Conservation (phyloP, 148 eudicot species). For the Spergularia bocconei region DNA sequence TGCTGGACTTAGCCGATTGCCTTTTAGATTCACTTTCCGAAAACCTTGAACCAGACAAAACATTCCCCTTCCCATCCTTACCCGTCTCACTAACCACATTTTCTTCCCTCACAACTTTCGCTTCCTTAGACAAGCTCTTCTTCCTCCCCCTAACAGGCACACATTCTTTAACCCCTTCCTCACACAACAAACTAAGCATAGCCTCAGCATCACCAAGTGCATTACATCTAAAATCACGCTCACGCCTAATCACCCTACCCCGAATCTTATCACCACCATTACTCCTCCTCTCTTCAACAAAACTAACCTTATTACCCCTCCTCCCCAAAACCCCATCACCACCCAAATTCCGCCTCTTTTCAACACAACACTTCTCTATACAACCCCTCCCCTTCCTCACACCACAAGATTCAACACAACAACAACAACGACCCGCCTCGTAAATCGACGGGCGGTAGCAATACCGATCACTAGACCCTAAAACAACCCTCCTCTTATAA, state of each 20-base stretch:
- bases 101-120: constrained; percentile 28
- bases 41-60: constrained; percentile 9
- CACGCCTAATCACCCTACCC: constrained; percentile 24
- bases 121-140: constrained; percentile 29
- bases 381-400: constrained; percentile 31
- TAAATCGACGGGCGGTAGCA: constrained; percentile 30
- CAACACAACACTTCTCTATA: constrained; percentile 16
- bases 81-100: constrained; percentile 24
- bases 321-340: constrained; percentile 27
- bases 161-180: constrained; percentile 45
- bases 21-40: constrained; percentile 24
- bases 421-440: constrained; percentile 36
- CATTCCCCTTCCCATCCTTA: constrained; percentile 28
- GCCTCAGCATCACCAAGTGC: constrained; percentile 60
- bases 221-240: constrained; percentile 31
- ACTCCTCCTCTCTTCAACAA: constrained; percentile 26
- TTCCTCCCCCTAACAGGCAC: constrained; percentile 38
- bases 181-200: constrained; percentile 75
- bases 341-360: constrained; percentile 18
- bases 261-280: constrained; percentile 19
- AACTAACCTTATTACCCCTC: constrained; percentile 30
- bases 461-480: constrained; percentile 35
- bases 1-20: constrained; percentile 28
- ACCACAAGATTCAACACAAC: constrained; percentile 31
- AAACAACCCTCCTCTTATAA: constrained; percentile 48